Evolutionary conservation across 163 green algal genomes (phyloP), one percentile per base, ranked within the genome.

Genomic region (Chlorella variabilis): DNA sequence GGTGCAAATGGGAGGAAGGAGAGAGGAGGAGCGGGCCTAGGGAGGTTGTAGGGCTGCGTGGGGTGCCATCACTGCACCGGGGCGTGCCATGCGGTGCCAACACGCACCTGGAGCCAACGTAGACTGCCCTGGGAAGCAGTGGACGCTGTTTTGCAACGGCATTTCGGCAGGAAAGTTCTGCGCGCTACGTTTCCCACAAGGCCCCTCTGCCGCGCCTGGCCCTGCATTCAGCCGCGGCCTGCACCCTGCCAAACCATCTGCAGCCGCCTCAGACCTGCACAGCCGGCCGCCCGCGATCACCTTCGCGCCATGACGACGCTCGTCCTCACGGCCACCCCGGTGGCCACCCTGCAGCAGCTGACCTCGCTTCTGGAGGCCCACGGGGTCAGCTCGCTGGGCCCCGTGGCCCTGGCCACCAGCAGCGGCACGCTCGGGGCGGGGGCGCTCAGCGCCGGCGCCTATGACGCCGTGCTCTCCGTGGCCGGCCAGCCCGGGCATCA

Each of bases 391-490:
- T 5, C 21, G 18, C 29, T 51, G 18, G 33, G 77, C 18, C 6
- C 5, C 9, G 42, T 82, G 18, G 73, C 71, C 0, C 15, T 90
- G 15, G 66, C 80, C 3, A 90, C 87, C n/a, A 51, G 38, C 45
- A 83, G 81, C 36, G 78, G 56, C 58, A 49, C 3, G 6, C 68
- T 91, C 29, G 13, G 21, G 8, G 31, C 61, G 1, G 49, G 61
- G 33, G 61, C 27, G 1, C 41, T 86, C 20, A 29, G 36, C 8
- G 33, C 75, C 31, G 69, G 61, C 13, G 59, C 73, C 5, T 90
- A 82, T 38, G 77, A 87, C 67, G 69, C 59, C 27, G 74, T 79
- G 4, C n/a, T 90, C 0, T 87, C 82, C 0, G 31, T 84, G 4
- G 82, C 68, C 36, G 2, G 38, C 17, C n/a, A 48, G 20, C 21